Evolutionary conservation across 163 green algal genomes (phyloP).

Genomic region (Chlamydomonas reinhardtii): DNA sequence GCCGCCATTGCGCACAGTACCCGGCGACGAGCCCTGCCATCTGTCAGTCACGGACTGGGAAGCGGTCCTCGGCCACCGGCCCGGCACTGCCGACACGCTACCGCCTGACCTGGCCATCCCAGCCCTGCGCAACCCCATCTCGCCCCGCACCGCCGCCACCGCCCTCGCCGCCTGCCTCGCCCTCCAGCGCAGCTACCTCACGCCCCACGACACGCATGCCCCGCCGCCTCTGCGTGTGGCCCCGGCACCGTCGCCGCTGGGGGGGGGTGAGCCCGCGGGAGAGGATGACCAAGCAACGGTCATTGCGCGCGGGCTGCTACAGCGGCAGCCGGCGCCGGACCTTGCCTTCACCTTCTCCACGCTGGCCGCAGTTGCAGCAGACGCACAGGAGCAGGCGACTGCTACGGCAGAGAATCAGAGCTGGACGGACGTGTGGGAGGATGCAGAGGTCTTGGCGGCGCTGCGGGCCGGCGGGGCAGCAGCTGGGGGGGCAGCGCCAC

Average conservation of each 20-base stretch:
- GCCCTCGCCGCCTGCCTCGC: neutral
- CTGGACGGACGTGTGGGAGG: neutral
- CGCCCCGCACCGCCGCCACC: neutral
- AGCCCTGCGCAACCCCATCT: neutral
- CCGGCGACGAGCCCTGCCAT: neutral
- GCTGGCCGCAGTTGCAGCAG: neutral
- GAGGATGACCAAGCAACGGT: neutral
- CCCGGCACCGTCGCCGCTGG: neutral
- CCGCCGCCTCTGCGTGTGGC: neutral
- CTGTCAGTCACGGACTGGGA: neutral
- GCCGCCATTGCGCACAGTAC: too few relatives aligned
- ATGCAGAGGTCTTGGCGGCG: neutral
- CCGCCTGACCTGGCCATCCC: neutral
- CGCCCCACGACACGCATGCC: neutral
- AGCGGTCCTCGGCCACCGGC: neutral
- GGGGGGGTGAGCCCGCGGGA: neutral
- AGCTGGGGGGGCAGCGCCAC: neutral
- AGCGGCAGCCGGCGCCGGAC: neutral
- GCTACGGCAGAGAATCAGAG: too few relatives aligned
- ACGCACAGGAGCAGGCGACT: neutral
- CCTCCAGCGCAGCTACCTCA: neutral
- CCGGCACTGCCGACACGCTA: neutral
- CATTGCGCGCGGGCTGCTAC: neutral
- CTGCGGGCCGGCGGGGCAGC: neutral
- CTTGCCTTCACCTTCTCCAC: neutral